Evolutionary conservation across 441 rosid species (phyloP).

Genomic region (Sinapis alba): DNA sequence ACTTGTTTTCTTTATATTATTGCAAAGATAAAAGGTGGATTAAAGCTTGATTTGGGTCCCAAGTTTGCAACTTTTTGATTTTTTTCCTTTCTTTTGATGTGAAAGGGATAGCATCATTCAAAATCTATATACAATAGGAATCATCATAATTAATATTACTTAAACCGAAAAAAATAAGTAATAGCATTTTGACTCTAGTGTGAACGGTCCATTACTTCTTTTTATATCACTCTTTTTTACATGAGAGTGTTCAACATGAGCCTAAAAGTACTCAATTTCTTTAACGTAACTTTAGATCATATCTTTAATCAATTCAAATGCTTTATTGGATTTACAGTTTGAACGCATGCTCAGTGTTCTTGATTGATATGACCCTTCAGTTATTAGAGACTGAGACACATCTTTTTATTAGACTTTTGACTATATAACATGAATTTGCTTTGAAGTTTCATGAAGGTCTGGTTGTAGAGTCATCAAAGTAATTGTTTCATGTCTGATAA

Average conservation of each 20-base stretch:
- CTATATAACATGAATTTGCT: neutral
- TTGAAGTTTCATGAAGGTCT: neutral
- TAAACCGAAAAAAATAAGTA: neutral
- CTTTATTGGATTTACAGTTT: constrained; percentile 33
- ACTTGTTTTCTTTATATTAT: constrained; percentile 18
- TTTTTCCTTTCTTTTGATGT: constrained; percentile 28
- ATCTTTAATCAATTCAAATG: constrained; percentile 15
- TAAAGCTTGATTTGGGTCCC: constrained; percentile 44
- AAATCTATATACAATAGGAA: constrained; percentile 20
- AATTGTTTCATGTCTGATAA: constrained; percentile 8
- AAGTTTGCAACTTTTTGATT: constrained; percentile 11
- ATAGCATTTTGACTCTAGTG: neutral
- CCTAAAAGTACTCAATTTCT: constrained; percentile 21
- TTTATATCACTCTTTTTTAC: neutral
- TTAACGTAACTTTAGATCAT: constrained; percentile 17
- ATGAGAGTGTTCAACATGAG: constrained; percentile 4
- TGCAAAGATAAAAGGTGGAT: constrained; percentile 24
- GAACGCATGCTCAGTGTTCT: constrained; percentile 28
- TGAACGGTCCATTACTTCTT: neutral
- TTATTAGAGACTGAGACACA: constrained; percentile 33
- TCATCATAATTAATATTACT: constrained; percentile 9
- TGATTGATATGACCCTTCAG: constrained; percentile 39
- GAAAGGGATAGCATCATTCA: constrained; percentile 29
- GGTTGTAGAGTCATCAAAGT: neutral
- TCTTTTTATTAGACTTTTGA: constrained; percentile 18